Conservation (phyloP, 2,329 filamentous ascomycete genomes). For the Colletotrichum chrysophilum region DNA sequence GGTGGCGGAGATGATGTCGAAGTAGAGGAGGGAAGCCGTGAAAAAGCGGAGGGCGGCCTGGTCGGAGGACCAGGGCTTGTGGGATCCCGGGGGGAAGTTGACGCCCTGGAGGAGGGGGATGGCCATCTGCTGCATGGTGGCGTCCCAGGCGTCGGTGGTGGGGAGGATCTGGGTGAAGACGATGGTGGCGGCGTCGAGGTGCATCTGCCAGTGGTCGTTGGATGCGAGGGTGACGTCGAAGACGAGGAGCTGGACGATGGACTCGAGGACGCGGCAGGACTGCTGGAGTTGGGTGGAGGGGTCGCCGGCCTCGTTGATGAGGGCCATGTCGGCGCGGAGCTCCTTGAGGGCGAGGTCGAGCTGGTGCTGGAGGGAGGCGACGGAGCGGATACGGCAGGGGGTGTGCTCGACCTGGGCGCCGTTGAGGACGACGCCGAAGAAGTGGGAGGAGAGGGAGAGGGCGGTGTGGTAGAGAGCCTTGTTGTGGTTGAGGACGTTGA, state of each 20-base stretch:
- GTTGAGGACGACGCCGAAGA: conserved; percentile 53
- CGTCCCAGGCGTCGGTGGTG: conserved; percentile 39
- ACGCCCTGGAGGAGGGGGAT: not conserved
- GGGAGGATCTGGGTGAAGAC: conserved; percentile 53
- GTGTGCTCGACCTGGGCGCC: conserved; percentile 27
- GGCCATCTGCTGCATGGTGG: conserved; percentile 32
- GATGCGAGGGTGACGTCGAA: conserved; percentile 54
- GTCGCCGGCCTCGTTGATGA: conserved; percentile 35
- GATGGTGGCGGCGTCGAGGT: conserved; percentile 53
- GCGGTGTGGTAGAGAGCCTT: conserved; percentile 62
- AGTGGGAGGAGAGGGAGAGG: conserved; percentile 62
- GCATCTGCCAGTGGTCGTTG: conserved; percentile 54
- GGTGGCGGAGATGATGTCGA: conserved; percentile 56
- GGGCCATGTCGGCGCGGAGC: conserved; percentile 46
- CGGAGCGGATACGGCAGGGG: conserved; percentile 25
- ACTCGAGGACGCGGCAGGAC: conserved; percentile 49
- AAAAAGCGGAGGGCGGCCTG: conserved; percentile 54
- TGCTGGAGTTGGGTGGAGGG: conserved; percentile 33
- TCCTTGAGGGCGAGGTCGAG: conserved; percentile 49
- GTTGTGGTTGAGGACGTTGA: conserved; percentile 61
- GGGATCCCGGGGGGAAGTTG: conserved; percentile 23
- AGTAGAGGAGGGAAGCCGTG: conserved; percentile 49
- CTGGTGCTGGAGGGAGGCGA: conserved; percentile 43
- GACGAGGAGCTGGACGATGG: conserved; percentile 57
- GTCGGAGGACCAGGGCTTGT: conserved; percentile 46